phyloP scores from a whole-genome alignment of 2,329 filamentous ascomycete genomes.

The Aspergillus eucalypticola region DNA sequence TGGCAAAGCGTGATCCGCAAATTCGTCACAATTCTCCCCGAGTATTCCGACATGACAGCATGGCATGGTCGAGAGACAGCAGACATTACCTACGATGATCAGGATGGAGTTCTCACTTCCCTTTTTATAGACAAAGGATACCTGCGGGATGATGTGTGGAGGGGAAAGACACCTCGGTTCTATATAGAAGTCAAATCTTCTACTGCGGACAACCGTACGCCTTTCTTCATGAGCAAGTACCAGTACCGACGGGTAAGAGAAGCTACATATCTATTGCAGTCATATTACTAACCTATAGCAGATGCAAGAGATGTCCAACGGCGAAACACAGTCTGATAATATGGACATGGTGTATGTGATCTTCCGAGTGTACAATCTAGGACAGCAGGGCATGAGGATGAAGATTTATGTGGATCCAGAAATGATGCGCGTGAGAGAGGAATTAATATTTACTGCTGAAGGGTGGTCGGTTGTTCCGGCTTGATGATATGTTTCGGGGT shows the following conservation, averaged over 20 bases:
- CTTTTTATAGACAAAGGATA: constrained; percentile 12
- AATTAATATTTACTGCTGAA: constrained; percentile 15
- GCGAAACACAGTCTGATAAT: background rate
- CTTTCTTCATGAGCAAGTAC: constrained; percentile 51
- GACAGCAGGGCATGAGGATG: constrained; percentile 30
- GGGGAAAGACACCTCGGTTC: constrained; percentile 38
- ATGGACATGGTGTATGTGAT: constrained; percentile 41
- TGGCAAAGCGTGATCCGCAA: constrained; percentile 54
- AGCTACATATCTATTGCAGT: background rate
- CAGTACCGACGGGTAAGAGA: constrained; percentile 47
- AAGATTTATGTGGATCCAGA: constrained; percentile 46
- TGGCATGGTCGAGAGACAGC: constrained; percentile 50
- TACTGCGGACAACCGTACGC: constrained; percentile 35
- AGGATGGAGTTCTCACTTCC: constrained; percentile 9
- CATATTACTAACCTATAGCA: background rate
- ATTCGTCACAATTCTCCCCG: constrained; percentile 40
- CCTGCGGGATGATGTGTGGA: constrained; percentile 21
- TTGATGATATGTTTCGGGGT: background rate
- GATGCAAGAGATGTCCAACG: constrained; percentile 7
- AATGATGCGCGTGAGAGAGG: constrained; percentile 7
- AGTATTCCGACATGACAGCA: constrained; percentile 43
- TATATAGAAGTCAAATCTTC: constrained; percentile 57
- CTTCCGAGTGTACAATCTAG: constrained; percentile 45
- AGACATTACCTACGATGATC: constrained; percentile 49
- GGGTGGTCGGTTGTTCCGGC: constrained; percentile 15